phyloP scores from a whole-genome alignment of 1,284 basidiomycete species.

The Ustilago lituana region DNA sequence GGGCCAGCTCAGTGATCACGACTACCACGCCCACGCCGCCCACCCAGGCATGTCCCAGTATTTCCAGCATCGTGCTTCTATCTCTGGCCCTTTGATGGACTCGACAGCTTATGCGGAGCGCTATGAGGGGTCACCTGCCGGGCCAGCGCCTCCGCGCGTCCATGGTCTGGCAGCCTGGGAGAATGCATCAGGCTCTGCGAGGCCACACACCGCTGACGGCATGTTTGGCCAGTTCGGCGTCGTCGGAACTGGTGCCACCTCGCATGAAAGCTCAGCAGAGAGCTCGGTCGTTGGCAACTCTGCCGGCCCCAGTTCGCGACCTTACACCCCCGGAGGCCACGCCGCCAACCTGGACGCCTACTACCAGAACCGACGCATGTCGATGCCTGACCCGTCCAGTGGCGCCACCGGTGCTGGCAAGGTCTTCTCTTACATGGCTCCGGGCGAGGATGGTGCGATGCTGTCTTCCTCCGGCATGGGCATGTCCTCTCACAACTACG shows the following conservation, averaged over 20 bases:
- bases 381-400: constrained; percentile 29
- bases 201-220: constrained; percentile 63
- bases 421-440: constrained; percentile 55
- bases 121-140: constrained; percentile 15
- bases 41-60: constrained; percentile 27
- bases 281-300: constrained; percentile 6
- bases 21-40: constrained; percentile 15
- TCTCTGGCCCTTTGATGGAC: constrained; percentile 54
- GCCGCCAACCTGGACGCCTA: constrained; percentile 17
- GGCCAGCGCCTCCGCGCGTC: constrained; percentile 46
- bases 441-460: constrained; percentile 26
- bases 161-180: constrained; percentile 56
- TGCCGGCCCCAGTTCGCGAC: constrained; percentile 19
- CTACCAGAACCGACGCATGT: constrained; percentile 38
- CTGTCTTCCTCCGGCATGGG: constrained; percentile 10
- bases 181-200: constrained; percentile 48
- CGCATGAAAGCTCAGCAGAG: constrained; percentile 20
- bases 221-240: constrained; percentile 54
- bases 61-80: constrained; percentile 51
- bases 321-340: constrained; percentile 28
- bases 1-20: constrained; percentile 18
- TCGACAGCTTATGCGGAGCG: constrained; percentile 20
- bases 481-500: constrained; percentile 20
- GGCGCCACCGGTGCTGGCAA: constrained; percentile 27
- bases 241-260: constrained; percentile 3